Evolutionary conservation across 1,139 yeast species (phyloP).

Genomic region (Lodderomyces theae): DNA sequence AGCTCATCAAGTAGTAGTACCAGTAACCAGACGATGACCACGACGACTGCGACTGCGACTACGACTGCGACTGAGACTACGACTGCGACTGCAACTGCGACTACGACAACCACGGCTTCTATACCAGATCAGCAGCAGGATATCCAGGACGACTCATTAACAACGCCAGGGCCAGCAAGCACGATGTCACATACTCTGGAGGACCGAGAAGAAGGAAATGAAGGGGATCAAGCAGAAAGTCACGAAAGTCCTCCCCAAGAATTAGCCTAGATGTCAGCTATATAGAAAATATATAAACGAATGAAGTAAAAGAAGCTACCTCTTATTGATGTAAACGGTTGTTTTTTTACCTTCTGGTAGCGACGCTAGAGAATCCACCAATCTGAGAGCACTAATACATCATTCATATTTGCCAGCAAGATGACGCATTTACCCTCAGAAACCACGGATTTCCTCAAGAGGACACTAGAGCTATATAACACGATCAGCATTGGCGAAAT

Average conservation of each 20-base stretch:
- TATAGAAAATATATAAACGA: too few species aligned
- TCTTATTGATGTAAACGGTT: not conserved
- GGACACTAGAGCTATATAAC: constrained; percentile 1
- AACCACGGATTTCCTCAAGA: not conserved
- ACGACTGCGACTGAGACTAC: too few species aligned
- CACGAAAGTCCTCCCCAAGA: not conserved
- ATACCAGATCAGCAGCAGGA: too few species aligned
- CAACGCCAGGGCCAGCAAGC: not conserved
- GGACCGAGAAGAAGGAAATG: not conserved
- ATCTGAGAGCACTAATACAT: not conserved
- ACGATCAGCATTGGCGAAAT: not conserved
- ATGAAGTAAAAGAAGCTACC: too few species aligned
- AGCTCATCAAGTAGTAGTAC: constrained; percentile 22
- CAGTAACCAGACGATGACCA: constrained; percentile 1
- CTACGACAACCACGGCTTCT: too few species aligned
- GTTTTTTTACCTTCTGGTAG: too few species aligned
- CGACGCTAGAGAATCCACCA: too few species aligned
- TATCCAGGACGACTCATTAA: too few species aligned
- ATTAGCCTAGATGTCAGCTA: too few species aligned
- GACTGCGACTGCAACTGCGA: too few species aligned
- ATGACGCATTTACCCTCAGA: not conserved
- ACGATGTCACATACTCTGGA: not conserved
- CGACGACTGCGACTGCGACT: too few species aligned
- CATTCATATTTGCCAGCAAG: not conserved
- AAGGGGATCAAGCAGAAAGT: not conserved